Conservation (phyloP, 441 rosid genomes). For the Croton laevigatus region DNA sequence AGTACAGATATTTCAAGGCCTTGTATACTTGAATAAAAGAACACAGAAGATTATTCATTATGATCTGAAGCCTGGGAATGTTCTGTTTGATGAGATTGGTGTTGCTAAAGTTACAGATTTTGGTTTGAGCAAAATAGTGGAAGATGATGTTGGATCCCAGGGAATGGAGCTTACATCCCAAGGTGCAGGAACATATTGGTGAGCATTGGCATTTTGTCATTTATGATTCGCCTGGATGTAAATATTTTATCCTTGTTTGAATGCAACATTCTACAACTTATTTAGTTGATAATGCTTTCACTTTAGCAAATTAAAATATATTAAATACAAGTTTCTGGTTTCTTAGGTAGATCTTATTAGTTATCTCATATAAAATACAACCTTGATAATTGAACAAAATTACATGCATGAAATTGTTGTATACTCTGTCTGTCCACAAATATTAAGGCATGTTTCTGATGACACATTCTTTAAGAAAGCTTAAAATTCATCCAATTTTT, state of each 20-base stretch:
- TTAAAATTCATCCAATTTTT: too few species aligned
- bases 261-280: not conserved
- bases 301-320: not conserved
- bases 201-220: constrained; percentile 28
- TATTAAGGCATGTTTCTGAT: too few species aligned
- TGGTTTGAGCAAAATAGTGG: constrained; percentile 98
- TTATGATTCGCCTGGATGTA: constrained; percentile 20
- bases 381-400: too few species aligned
- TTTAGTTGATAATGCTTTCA: not conserved
- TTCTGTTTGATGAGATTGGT: constrained; percentile 93
- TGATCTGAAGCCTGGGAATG: constrained; percentile 99
- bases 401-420: too few species aligned
- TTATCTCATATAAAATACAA: not conserved
- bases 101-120: constrained; percentile 98
- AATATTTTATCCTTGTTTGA: constrained; percentile 11
- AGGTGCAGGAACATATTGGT: constrained; percentile 99
- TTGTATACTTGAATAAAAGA: constrained; percentile 84
- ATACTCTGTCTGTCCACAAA: too few species aligned
- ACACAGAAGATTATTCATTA: constrained; percentile 91
- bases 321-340: not conserved
- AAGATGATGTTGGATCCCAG: constrained; percentile 88
- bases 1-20: constrained; percentile 97
- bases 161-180: constrained; percentile 99
- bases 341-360: not conserved
- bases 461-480: too few species aligned